phyloP scores from a whole-genome alignment of 352 stramenopile species.

The Phytophthora pisi region DNA sequence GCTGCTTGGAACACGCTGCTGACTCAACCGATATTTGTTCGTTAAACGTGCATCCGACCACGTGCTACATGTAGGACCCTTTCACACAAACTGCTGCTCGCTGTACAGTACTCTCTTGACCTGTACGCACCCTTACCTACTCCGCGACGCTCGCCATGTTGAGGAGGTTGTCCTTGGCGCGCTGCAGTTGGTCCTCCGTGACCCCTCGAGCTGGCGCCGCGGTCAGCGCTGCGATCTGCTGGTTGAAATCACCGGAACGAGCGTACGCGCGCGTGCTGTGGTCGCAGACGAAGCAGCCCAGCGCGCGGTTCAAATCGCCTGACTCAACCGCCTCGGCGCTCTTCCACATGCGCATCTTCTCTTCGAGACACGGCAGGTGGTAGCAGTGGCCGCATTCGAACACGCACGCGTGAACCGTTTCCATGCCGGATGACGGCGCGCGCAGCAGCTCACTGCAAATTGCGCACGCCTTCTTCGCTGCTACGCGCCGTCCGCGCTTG shows the following conservation, averaged over 20 bases:
- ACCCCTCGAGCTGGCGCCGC: slow-evolving; percentile 51
- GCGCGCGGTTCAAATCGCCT: slow-evolving; percentile 48
- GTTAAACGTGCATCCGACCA: neutral
- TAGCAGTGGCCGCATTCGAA: slow-evolving; percentile 88
- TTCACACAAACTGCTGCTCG: neutral
- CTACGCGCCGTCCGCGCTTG: slow-evolving; percentile 67
- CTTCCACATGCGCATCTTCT: slow-evolving; percentile 91
- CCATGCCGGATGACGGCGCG: slow-evolving; percentile 49
- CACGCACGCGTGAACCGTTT: slow-evolving; percentile 68
- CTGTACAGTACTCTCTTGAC: neutral
- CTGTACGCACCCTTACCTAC: slow-evolving; percentile 7
- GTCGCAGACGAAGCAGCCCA: slow-evolving; percentile 86
- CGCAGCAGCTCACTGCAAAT: slow-evolving; percentile 72
- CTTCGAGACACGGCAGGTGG: slow-evolving; percentile 78
- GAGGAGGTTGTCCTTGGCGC: slow-evolving; percentile 66
- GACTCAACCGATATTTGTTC: neutral
- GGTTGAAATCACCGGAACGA: slow-evolving; percentile 41
- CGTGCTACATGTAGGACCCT: neutral
- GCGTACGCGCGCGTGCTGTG: slow-evolving; percentile 73
- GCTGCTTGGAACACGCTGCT: neutral
- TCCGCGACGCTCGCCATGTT: slow-evolving; percentile 31
- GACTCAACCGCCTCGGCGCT: slow-evolving; percentile 56
- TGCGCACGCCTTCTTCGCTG: slow-evolving; percentile 58
- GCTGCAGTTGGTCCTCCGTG: slow-evolving; percentile 73
- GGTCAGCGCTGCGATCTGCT: slow-evolving; percentile 46